Evolutionary conservation across 176 grass and related monocot species (phyloP), one percentile per base, ranked within the genome.

Genomic region (Aegilops speltoides): DNA sequence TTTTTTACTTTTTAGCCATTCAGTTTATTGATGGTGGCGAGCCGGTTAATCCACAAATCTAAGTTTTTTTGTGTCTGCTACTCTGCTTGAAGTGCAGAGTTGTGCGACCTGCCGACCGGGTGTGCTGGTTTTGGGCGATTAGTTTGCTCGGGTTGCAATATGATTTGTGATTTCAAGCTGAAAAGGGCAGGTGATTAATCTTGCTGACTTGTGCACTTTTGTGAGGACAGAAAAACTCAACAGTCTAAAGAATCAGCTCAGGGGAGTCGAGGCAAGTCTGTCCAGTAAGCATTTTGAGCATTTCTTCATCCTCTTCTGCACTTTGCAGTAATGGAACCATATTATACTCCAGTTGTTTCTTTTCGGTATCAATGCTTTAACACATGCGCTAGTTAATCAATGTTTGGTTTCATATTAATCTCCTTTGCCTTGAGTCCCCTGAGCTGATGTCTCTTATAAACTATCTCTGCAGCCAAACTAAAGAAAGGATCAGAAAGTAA

Each of bases 171-270:
- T 8, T 63, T 22, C n/a, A 1, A 13, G 0, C 56, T 56, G 36
- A 19, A 70, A 54, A 46, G 63, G 4, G 0, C 28, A 32, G 32
- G 48, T 67, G 38, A 4, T 20, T 20, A 57, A 17, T 60, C 83
- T 62, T 28, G 24, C 70, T 73, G 25, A 37, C 76, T 20, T 72
- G 1, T 79, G 31, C 26, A 10, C 22, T 50, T 89, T 26, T 48
- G 13, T 57, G 20, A 54, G 83, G 50, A 20, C 81, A 98, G 95
- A 88, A 54, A 85, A 89, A 65, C 73, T 89, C 50, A 37, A 72
- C 24, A 8, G 64, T 28, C 77, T 92, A 25, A 98, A 92, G 87
- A 45, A 93, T 20, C 54, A 92, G 24, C 87, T 93, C 26, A 85
- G 70, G 59, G 88, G 87, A 85, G 48, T 91, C 33, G 85, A 93